Evolutionary conservation across 164 flowering plant species (phyloP).

Genomic region (Protea cynaroides): DNA sequence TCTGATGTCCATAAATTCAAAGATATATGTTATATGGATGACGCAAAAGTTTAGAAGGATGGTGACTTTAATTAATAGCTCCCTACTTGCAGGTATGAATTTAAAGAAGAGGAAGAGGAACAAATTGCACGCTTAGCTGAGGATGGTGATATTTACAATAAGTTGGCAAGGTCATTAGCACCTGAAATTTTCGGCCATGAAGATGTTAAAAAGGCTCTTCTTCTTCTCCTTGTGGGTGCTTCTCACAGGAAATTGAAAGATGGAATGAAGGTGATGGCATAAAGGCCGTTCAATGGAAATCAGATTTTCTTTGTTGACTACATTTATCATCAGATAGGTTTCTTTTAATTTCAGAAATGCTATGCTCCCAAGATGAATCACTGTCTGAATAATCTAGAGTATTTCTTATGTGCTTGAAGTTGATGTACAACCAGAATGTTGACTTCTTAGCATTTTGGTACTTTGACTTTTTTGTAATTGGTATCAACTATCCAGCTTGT

Average conservation of each 20-base stretch:
- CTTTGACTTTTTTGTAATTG: background rate
- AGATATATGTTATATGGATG: too few relatives aligned
- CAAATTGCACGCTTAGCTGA: conserved; percentile 77
- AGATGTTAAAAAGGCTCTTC: conserved; percentile 94
- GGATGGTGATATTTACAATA: conserved; percentile 93
- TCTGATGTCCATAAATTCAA: too few relatives aligned
- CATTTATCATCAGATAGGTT: background rate
- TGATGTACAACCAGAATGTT: background rate
- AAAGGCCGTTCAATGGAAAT: background rate
- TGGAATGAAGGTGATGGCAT: conserved; percentile 86
- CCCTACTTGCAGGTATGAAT: conserved; percentile 57
- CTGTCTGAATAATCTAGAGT: background rate
- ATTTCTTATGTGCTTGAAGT: background rate
- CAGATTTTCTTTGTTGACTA: background rate
- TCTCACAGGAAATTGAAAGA: conserved; percentile 89
- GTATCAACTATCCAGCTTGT: background rate
- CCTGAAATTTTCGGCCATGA: conserved; percentile 99
- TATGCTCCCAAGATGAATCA: background rate
- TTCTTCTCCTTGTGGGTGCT: conserved; percentile 98
- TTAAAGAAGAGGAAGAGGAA: conserved; percentile 80
- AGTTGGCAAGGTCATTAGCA: conserved; percentile 82
- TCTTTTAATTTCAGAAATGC: background rate
- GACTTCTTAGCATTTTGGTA: background rate
- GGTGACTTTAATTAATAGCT: background rate
- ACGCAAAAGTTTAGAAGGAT: background rate